Conservation (phyloP, 169 alveolate species). For the Perkinsus olseni region DNA sequence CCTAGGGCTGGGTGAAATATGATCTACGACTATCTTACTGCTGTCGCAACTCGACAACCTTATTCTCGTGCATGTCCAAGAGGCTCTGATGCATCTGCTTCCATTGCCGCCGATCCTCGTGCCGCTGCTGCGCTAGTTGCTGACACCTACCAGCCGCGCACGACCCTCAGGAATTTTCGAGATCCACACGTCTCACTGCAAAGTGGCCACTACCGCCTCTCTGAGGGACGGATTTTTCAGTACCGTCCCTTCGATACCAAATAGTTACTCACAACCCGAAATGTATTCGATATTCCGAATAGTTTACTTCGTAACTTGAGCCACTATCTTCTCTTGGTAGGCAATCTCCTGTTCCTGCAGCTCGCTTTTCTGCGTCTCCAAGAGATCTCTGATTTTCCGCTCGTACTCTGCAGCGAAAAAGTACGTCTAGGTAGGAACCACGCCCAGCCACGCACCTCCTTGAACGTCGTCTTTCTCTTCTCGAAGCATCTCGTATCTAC, state of each 20-base stretch:
- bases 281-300: neutral
- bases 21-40: neutral
- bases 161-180: too few relatives aligned
- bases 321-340: slow-evolving; percentile 58
- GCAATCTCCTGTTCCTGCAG: slow-evolving; percentile 48
- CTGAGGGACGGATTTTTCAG: too few relatives aligned
- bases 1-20: neutral
- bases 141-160: neutral
- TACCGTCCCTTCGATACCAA: too few relatives aligned
- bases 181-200: too few relatives aligned
- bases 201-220: too few relatives aligned
- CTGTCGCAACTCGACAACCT: neutral
- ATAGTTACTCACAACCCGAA: neutral
- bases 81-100: neutral
- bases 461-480: slow-evolving; percentile 59
- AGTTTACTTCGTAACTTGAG: slow-evolving; percentile 44
- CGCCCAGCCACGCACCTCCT: neutral
- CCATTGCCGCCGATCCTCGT: neutral
- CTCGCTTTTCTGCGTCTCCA: slow-evolving; percentile 42
- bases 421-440: neutral
- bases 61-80: neutral
- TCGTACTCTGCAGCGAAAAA: slow-evolving; percentile 33
- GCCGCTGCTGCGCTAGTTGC: neutral
- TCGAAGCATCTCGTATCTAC: slow-evolving; percentile 52
- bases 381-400: slow-evolving; percentile 43